These are phyloP conservation scores for Geotrichum macrosporum DNA, from an alignment of 1,139 yeast genomes.

Conservation along the genomic window DNA sequence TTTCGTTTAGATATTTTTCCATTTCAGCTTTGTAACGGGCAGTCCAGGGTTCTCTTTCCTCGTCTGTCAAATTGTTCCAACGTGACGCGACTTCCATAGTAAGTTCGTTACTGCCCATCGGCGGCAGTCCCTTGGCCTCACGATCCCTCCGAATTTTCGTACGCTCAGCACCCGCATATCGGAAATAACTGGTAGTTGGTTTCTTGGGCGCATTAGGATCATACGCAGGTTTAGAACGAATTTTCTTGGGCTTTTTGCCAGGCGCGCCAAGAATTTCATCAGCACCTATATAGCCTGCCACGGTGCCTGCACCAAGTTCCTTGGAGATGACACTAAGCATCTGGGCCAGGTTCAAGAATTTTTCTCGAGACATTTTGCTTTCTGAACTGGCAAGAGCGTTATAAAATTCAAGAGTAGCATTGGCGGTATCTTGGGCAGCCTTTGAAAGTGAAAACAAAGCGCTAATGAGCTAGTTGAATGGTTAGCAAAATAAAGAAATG, in stretches of 20 bases:
- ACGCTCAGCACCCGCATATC: constrained; percentile 50
- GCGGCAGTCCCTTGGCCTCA: constrained; percentile 52
- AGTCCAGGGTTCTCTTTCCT: constrained; percentile 73
- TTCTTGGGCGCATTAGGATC: constrained; percentile 53
- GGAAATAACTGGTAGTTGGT: constrained; percentile 72
- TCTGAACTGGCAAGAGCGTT: constrained; percentile 36
- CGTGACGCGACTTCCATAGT: constrained; percentile 71
- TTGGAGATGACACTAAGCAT: constrained; percentile 30
- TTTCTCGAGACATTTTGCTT: constrained; percentile 5
- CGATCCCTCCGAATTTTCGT: constrained; percentile 57
- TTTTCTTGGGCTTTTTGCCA: constrained; percentile 20
- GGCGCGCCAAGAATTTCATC: constrained; percentile 24
- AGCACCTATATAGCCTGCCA: no score
- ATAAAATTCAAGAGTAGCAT: constrained; percentile 71
- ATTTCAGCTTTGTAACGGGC: constrained; percentile 64
- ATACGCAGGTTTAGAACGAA: constrained; percentile 22
- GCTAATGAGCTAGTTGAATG: constrained; percentile 51
- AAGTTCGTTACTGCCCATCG: constrained; percentile 68
- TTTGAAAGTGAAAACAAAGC: constrained; percentile 74
- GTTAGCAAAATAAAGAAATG: background rate
- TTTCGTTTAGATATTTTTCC: constrained; percentile 57
- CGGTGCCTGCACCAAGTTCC: constrained; percentile 21
- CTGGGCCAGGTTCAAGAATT: constrained; percentile 32
- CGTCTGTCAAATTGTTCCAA: constrained; percentile 67
- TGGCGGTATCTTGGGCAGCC: constrained; percentile 75